Evolutionary conservation across 805 yeast genomes (phyloP).

Genomic region (Nakazawaea anatomiae): DNA sequence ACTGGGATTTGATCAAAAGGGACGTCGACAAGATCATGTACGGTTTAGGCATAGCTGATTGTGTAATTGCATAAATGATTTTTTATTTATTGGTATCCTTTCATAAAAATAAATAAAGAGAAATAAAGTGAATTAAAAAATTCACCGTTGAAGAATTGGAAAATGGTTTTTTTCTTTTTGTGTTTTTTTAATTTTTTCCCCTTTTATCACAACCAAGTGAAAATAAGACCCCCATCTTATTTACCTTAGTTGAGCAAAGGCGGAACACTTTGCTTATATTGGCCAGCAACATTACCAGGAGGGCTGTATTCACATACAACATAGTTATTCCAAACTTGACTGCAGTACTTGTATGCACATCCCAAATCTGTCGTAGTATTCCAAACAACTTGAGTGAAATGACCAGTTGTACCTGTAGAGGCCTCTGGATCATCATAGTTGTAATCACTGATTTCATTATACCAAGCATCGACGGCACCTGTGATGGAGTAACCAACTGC

Average conservation of each 20-base stretch:
- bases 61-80: constrained; percentile 32
- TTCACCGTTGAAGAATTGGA: not conserved
- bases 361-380: constrained; percentile 53
- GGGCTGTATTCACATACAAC: constrained; percentile 63
- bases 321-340: constrained; percentile 40
- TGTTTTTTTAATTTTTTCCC: too few relatives aligned
- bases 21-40: constrained; percentile 94
- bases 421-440: constrained; percentile 46
- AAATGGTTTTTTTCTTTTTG: not conserved
- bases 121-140: not conserved
- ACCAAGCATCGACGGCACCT: constrained; percentile 66
- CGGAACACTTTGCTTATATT: constrained; percentile 22
- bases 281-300: constrained; percentile 57
- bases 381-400: constrained; percentile 78
- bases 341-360: constrained; percentile 56
- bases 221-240: not conserved
- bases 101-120: not conserved
- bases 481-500: constrained; percentile 59
- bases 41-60: constrained; percentile 80
- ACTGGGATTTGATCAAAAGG: constrained; percentile 71
- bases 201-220: too few relatives aligned
- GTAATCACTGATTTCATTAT: constrained; percentile 53
- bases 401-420: constrained; percentile 49
- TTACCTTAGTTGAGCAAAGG: not conserved
- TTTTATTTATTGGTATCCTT: too few relatives aligned